Evolutionary conservation across 768 basidiomycete species (phyloP), one percentile per base, ranked within the genome.

Genomic region (Holtermanniella nyarrowii): DNA sequence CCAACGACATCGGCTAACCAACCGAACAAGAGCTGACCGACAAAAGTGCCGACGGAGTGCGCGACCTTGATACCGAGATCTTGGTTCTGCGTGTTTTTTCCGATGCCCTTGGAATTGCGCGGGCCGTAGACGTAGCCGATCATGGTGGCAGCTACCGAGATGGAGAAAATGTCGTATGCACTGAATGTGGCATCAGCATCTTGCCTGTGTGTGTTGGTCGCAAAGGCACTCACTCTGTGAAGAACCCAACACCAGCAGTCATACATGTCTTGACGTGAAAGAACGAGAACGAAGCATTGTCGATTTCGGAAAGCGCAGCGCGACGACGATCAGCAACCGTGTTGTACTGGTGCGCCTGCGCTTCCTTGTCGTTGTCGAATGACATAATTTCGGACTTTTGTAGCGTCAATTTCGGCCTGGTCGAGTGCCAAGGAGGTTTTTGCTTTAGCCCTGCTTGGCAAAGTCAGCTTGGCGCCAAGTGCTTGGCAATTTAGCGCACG

Each of bases 201-300:
- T 20, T 39, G 14, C 22, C 26, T 37, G 26, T n/a, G 5, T 22
- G 31, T 22, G 26, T 40, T 25, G 31, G 31, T 16, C 16, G 3
- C 3, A 31, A 5, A 0, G 71, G 78, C 60, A 58, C 82, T 79
- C 83, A 81, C 73, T 86, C 88, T 45, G 88, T 88, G 76, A 89
- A 91, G 78, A 91, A 90, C 23, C 88, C 88, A 10, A 84, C 84
- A 60, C 88, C 59, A 40, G 61, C 61, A 37, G 63, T 62, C 23
- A 63, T 46, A 55, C 59, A 63, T 11, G 62, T 71, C 70, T 87
- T 88, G 51, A 83, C 81, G 62, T 90, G 88, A 75, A 88, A 89
- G 82, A 83, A 85, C 5, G 84, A 85, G 73, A 91, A 91, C 42
- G 76, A 75, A 41, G 89, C 89, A 55, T 85, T 82, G 72, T 93